Evolutionary conservation across 2,329 filamentous ascomycete genomes (phyloP).

Genomic region (Talaromyces sp.): DNA sequence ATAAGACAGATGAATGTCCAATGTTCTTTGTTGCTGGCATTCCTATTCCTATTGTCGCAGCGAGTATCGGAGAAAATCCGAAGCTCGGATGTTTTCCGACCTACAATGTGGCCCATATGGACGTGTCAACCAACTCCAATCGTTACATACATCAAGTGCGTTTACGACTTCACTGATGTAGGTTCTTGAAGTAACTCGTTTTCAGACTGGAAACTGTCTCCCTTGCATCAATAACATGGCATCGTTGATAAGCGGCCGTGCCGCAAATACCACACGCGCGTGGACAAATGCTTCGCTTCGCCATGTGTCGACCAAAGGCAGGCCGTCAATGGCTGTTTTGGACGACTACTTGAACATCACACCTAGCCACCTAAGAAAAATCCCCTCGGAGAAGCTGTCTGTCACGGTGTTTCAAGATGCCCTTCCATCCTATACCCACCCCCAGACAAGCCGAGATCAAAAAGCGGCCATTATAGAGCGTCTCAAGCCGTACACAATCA

Average conservation of each 20-base stretch:
- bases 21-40: not conserved
- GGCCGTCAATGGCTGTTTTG: slow-evolving; percentile 54
- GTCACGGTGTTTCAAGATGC: not conserved
- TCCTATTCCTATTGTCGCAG: not conserved
- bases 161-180: too few species aligned
- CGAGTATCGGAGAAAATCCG: not conserved
- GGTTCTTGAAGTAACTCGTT: too few species aligned
- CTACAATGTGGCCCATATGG: too few species aligned
- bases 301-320: not conserved
- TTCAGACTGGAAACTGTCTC: too few species aligned
- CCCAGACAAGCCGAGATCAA: slow-evolving; percentile 42
- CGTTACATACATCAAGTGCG: too few species aligned
- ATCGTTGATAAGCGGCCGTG: not conserved
- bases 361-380: slow-evolving; percentile 45
- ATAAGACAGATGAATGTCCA: too few species aligned
- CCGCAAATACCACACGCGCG: not conserved
- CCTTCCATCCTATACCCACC: not conserved
- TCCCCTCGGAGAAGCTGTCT: slow-evolving; percentile 30
- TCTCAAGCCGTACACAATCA: slow-evolving; percentile 59
- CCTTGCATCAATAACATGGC: not conserved
- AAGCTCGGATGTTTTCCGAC: not conserved
- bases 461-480: slow-evolving; percentile 47
- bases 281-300: not conserved
- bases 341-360: slow-evolving; percentile 63
- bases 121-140: too few species aligned